Conservation (phyloP, 202 grass and related monocot species). For the Saccharum hybrid region DNA sequence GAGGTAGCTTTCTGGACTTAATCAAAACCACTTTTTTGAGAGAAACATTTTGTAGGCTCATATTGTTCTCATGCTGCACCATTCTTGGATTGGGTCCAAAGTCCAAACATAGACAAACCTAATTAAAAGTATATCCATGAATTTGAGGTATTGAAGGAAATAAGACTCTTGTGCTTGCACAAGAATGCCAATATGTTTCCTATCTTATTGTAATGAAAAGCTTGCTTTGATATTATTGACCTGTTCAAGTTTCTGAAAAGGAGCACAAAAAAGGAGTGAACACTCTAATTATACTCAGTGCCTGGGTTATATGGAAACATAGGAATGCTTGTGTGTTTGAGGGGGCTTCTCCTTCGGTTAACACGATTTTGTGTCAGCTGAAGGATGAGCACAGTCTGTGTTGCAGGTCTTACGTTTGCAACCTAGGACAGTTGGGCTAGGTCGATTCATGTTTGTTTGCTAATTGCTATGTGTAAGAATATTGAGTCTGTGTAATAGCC, state of each 20-base stretch:
- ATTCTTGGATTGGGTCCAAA: neutral
- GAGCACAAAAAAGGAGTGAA: neutral
- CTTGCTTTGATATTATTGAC: neutral
- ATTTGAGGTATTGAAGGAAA: neutral
- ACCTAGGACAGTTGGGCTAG: neutral
- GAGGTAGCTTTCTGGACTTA: constrained; percentile 52
- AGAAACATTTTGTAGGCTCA: constrained; percentile 8
- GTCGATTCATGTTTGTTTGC: neutral
- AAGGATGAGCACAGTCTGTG: neutral
- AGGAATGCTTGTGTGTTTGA: neutral
- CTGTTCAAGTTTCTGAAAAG: neutral
- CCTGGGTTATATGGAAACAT: neutral
- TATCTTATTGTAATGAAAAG: neutral
- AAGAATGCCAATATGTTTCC: neutral
- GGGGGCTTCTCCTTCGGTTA: neutral
- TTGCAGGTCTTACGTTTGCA: neutral
- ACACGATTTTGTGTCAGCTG: neutral
- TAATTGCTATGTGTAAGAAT: neutral
- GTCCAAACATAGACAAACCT: neutral
- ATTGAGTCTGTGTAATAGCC: neutral
- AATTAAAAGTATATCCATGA: neutral
- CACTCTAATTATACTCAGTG: neutral
- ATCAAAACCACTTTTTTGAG: neutral
- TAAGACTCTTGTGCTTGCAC: neutral
- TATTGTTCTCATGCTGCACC: neutral